These are phyloP conservation scores for Camellia oleifera DNA, from an alignment of 179 eudicot species.

Conservation along the genomic window DNA sequence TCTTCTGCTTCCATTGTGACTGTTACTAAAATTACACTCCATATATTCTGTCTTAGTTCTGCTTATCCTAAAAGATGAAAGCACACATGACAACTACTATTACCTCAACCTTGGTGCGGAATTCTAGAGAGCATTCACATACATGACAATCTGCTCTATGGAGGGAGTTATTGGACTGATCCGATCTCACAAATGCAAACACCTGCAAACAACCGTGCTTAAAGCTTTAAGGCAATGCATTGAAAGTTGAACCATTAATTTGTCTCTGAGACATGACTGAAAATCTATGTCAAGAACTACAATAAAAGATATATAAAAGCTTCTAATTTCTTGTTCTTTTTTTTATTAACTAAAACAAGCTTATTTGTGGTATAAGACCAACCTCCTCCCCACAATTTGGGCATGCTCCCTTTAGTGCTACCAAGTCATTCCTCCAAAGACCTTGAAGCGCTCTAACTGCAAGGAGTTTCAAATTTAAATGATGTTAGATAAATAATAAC, in stretches of 20 bases:
- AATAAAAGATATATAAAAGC: not conserved
- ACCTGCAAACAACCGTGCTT: slow-evolving; percentile 48
- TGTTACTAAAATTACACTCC: too few relatives aligned
- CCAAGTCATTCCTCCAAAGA: slow-evolving; percentile 83
- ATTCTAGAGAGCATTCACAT: slow-evolving; percentile 79
- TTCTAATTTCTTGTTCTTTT: not conserved
- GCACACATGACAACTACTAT: not conserved
- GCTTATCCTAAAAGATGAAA: too few relatives aligned
- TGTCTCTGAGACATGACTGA: not conserved
- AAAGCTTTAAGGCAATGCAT: not conserved
- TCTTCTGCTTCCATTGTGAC: too few relatives aligned
- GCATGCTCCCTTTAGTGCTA: slow-evolving; percentile 86
- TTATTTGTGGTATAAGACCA: slow-evolving; percentile 16
- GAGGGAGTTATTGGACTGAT: slow-evolving; percentile 50
- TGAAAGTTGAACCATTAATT: not conserved
- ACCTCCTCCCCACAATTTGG: slow-evolving; percentile 99
- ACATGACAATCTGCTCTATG: slow-evolving; percentile 87
- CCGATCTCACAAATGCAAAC: slow-evolving; percentile 82
- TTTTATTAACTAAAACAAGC: not conserved
- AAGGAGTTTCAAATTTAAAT: slow-evolving; percentile 13
- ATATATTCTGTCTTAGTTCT: too few relatives aligned
- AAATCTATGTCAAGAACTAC: not conserved
- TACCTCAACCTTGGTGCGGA: slow-evolving; percentile 89
- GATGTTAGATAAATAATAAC: not conserved
- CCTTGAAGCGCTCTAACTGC: slow-evolving; percentile 77